Evolutionary conservation across 495 filamentous ascomycete genomes (phyloP), one percentile per base, ranked within the genome.

Genomic region (Penicillium goetzii): DNA sequence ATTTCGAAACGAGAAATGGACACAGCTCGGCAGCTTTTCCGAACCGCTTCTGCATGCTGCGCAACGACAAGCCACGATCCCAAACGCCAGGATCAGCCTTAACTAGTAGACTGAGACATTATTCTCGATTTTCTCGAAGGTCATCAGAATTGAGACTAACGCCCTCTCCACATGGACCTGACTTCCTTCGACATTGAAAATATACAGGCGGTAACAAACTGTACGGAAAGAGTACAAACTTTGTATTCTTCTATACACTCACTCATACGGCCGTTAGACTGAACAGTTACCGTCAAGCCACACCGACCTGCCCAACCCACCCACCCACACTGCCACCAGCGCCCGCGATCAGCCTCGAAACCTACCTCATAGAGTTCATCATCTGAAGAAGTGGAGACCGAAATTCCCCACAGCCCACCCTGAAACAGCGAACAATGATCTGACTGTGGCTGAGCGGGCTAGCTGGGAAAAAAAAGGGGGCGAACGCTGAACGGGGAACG

Each of bases 401-500:
- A 19, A 15, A 52, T 32, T 65, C 70, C 70, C 70, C 70, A 72
- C 68, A 72, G 60, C 57, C 55, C 62, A 72, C 53, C 45, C 65
- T 72, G 70, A 72, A 72, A 72, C 70, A 62, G 55, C 70, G 65
- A 64, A 66, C 63, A 62, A 66, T 34, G 59, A 65, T 66, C 64
- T 47, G 43, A 25, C 67, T 70, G 68, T 68, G 65, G 68, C 70
- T 72, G 60, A 61, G 70, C 64, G 52, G 45, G 9, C 30, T 45
- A 52, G 52, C 19, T 52, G 47, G 41, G 25, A 15, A 33, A 23
- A 60, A 72, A 72, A 68, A 40, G 49, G 64, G 65, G 58, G 17
- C 17, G 21, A 34, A 25, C 14, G 47, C 25, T 25, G 28, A n/a
- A 30, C 19, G 14, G 9, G 30, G 6, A 32, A 32, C 30, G 30